phyloP scores from a whole-genome alignment of 805 yeast genomes.

The Candida gorgasii region DNA sequence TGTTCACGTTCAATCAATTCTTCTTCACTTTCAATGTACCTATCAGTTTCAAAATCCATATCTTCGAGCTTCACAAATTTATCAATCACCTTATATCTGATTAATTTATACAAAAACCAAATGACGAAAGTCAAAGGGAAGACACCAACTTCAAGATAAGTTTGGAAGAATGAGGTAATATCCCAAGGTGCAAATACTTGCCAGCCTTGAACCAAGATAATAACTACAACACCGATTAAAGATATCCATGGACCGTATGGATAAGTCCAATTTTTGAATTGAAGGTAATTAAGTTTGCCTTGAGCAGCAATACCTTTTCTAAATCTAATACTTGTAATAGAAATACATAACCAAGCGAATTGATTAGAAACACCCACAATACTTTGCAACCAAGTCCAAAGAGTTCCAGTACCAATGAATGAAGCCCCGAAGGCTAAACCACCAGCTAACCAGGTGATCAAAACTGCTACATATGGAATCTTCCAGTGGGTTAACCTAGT shows the following conservation, averaged over 20 bases:
- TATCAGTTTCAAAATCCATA: conserved; percentile 55
- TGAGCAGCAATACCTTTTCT: conserved; percentile 47
- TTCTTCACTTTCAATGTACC: conserved; percentile 51
- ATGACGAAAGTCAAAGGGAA: conserved; percentile 46
- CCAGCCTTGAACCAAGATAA: conserved; percentile 58
- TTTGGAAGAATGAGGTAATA: conserved; percentile 41
- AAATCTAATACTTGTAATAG: conserved; percentile 50
- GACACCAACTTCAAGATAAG: conserved; percentile 47
- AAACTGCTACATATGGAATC: conserved; percentile 51
- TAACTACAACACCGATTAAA: conserved; percentile 42
- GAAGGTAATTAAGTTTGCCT: conserved; percentile 42
- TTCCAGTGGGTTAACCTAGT: conserved; percentile 43
- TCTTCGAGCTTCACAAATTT: conserved; percentile 43
- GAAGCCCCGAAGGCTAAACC: conserved; percentile 63
- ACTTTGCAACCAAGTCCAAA: conserved; percentile 55
- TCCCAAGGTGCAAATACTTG: conserved; percentile 48
- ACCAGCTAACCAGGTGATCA: conserved; percentile 53
- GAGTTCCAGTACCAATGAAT: conserved; percentile 52
- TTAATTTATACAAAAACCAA: conserved; percentile 46
- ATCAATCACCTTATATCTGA: conserved; percentile 32
- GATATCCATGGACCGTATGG: conserved; percentile 53
- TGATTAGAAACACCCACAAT: conserved; percentile 56
- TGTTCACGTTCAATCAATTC: conserved; percentile 43
- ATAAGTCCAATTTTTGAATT: conserved; percentile 50
- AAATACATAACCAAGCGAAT: conserved; percentile 51